A percentile compares a stretch with the other conserved stretches of the same genome.
These are phyloP conservation scores for Malus sieversii DNA, from an alignment of 306 rosid genomes.

Conservation along the genomic window DNA sequence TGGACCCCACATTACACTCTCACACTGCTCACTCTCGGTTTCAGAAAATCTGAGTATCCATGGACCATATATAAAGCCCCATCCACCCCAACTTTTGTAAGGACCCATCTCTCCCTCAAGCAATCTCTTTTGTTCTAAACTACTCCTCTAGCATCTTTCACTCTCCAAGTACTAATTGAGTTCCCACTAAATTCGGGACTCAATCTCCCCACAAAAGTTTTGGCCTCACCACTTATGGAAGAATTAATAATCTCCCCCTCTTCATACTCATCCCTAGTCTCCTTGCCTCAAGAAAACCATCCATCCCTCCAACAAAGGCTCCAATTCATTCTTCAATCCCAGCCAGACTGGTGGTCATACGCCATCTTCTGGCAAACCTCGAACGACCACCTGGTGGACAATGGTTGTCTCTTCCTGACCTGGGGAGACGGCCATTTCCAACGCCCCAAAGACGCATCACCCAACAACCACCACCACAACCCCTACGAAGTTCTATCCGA, in stretches of 20 bases:
- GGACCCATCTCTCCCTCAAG: too few relatives aligned
- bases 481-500: slow-evolving; percentile 5
- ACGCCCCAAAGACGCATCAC: slow-evolving; percentile 21
- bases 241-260: slow-evolving; percentile 49
- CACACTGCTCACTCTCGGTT: neutral
- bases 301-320: slow-evolving; percentile 53
- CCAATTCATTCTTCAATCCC: slow-evolving; percentile 41
- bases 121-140: too few relatives aligned
- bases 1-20: neutral
- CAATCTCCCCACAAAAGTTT: neutral
- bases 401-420: slow-evolving; percentile 30
- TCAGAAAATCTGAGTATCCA: too few relatives aligned
- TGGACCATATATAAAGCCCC: slow-evolving; percentile 4
- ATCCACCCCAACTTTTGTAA: neutral
- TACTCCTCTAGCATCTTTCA: neutral
- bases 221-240: slow-evolving; percentile 24
- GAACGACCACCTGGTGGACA: slow-evolving; percentile 24
- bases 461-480: slow-evolving; percentile 7
- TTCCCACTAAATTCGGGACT: neutral
- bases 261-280: slow-evolving; percentile 48
- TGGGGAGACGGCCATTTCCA: slow-evolving; percentile 81
- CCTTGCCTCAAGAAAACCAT: slow-evolving; percentile 31
- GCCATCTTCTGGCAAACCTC: slow-evolving; percentile 73
- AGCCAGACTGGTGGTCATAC: slow-evolving; percentile 59
- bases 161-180: neutral